Percentiles rank a stretch among this genome's conserved stretches.
Conservation (phyloP, 2,329 filamentous ascomycete genomes). For the Fusarium beomiforme region DNA sequence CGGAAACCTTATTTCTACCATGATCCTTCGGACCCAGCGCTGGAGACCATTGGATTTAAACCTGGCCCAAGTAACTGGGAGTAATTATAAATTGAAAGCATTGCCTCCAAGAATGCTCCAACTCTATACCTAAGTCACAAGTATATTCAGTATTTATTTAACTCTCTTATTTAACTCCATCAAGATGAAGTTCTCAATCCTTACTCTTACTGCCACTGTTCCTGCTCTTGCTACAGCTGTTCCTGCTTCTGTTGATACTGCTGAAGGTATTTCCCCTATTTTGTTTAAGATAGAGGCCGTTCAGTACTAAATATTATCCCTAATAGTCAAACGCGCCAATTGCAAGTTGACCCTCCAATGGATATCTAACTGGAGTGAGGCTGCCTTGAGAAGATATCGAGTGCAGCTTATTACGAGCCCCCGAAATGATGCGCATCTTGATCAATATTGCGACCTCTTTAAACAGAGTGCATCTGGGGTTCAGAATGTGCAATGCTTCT, state of each 20-base stretch:
- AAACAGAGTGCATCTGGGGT: neutral
- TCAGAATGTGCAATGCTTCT: neutral
- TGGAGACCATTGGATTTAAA: no score
- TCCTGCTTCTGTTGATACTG: neutral
- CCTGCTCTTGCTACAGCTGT: neutral
- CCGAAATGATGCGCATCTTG: neutral
- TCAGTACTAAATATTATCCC: neutral
- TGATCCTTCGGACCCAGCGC: accelerated
- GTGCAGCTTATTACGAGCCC: neutral
- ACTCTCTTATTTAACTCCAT: neutral
- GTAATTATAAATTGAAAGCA: neutral
- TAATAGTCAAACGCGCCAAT: neutral
- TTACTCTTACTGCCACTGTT: neutral
- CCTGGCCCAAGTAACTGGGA: accelerated
- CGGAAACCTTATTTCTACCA: neutral
- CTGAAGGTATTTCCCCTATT: neutral
- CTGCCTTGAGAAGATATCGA: neutral
- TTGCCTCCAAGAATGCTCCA: neutral
- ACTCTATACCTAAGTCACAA: neutral
- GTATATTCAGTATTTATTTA: neutral
- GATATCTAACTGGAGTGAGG: neutral
- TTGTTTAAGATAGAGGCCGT: neutral
- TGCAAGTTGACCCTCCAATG: constrained; percentile 4
- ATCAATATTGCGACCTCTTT: neutral
- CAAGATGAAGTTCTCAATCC: neutral